A percentile compares a stretch with the other conserved stretches of the same genome.
These are phyloP conservation scores for Wolfiporia cocos DNA, from an alignment of 1,284 basidiomycete genomes.

Conservation along the genomic window DNA sequence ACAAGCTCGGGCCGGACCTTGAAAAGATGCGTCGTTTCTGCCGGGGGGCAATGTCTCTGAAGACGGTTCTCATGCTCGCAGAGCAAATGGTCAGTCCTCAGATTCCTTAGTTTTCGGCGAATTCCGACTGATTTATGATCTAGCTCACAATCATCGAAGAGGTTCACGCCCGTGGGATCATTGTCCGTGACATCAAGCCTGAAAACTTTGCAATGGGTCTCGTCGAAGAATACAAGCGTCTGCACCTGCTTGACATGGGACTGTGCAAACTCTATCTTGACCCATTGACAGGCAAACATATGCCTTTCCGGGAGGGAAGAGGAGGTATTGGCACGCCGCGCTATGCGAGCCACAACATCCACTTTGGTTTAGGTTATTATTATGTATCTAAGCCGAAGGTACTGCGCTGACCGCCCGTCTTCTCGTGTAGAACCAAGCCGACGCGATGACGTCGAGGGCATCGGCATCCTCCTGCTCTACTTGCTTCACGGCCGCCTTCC, in stretches of 20 bases:
- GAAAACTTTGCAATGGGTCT: no score
- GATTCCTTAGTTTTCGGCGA: no score
- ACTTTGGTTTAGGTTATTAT: constrained; percentile 1
- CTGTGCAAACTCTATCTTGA: background rate
- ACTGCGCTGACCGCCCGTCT: background rate
- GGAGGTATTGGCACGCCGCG: background rate
- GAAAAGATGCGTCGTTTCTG: constrained; percentile 8
- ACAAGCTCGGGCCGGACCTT: constrained; percentile 9
- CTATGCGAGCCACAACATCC: background rate
- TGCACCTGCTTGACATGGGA: background rate
- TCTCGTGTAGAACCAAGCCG: constrained; percentile 12
- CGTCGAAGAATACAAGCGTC: no score
- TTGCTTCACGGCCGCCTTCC: constrained; percentile 14
- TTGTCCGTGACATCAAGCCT: no score
- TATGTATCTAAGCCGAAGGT: background rate
- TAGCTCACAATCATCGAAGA: no score
- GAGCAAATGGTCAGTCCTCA: constrained; percentile 1
- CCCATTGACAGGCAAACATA: background rate
- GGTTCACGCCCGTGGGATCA: no score
- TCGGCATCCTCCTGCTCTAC: constrained; percentile 11
- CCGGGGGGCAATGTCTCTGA: constrained; percentile 9
- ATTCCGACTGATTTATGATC: no score
- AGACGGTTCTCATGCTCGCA: constrained; percentile 10
- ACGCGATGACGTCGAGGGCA: constrained; percentile 16
- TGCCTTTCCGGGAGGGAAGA: background rate